Evolutionary conservation across 805 yeast species (phyloP), one percentile per base, ranked within the genome.

Genomic region (Yamadazyma laniorum): DNA sequence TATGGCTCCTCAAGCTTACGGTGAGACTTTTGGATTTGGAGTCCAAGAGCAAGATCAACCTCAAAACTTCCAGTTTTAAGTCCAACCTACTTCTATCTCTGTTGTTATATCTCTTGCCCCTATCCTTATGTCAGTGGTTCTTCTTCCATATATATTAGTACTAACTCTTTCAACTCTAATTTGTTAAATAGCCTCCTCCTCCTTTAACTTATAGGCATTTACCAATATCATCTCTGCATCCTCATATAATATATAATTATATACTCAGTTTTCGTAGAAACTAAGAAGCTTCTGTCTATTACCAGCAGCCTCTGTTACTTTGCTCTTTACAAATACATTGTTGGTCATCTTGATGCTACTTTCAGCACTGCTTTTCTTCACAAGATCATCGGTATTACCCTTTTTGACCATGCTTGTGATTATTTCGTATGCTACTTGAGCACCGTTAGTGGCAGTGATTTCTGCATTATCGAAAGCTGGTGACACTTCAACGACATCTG

Each of bases 21-120:
- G 95, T 29, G 88, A 85, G 52, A 81, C 91, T 34, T 93, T 85
- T 63, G 88, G 89, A 1, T 93, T 93, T 63, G 95, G 95, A 45
- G 78, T 85, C 45, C 71, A 76, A 48, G 75, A 74, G 37, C 80
- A 68, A 46, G 14, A 34, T 11, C 36, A 34, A 26, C 29, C 29
- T 22, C 73, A 67, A 50, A 73, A 73, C 40, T 79, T 77, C 59
- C 70, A 74, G 49, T 79, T 77, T 40, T 59, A 51, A 55, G 16
- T 23, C 16, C 6, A 21, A 7, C 7, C 16, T 16, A 8, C 12
- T 16, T n/a, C 19, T 16, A 14, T 19, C 7, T n/a, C 34, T 31
- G 7, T 21, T n/a, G n/a, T 21, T 9, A 21, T 21, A 21, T 9
- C 23, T 21, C 22, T 29, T 17, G 17, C 19, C 17, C 21, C 32